Evolutionary conservation across 495 filamentous ascomycete species (phyloP), one percentile per base, ranked within the genome.

Genomic region (Penicillium canariense): DNA sequence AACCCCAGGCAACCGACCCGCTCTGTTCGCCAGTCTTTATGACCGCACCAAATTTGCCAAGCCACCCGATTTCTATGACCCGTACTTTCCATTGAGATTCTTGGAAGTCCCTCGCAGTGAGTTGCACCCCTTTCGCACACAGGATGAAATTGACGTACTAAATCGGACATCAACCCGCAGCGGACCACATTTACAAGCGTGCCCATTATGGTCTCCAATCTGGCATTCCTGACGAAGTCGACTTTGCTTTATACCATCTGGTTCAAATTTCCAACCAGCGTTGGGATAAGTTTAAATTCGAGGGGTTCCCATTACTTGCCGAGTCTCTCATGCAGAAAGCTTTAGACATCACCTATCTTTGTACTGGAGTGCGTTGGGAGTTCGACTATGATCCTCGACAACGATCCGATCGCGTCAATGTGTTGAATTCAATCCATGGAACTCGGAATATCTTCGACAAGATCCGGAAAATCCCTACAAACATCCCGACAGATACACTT

Each of bases 181-280:
- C 70, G 50, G 68, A 73, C 55, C 69, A 93, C 66, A 96, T 97
- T 46, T 97, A 96, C 61, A 86, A 91, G 48, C 85, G 91, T 9
- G 91, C 89, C 47, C 83, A 93, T 40, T 79, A 77, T 48, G 84
- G 91, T 0, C 77, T 99, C 39, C 89, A 87, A 48, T 95, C 89
- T 25, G 84, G 85, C 0, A 84, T 96, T 23, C 77, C 81, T 12
- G 82, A 84, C 20, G 94, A 99, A 63, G 86, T 96, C 55, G 85
- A 89, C 23, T 97, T 91, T 68, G 91, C 90, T 0, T 72, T 97
- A 15, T 90, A 91, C 52, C 93, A 97, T 65, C 75, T 99, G 11
- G 92, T 97, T 52, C 94, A 96, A 67, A 96, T 96, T 15, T 96
- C 92, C 0, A 91, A 89, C 51, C 92, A 97, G 67, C 81, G 90